A percentile compares a stretch with the other conserved stretches of the same genome.
Conservation (phyloP, 768 basidiomycete genomes). For the Phylloporus sp. region DNA sequence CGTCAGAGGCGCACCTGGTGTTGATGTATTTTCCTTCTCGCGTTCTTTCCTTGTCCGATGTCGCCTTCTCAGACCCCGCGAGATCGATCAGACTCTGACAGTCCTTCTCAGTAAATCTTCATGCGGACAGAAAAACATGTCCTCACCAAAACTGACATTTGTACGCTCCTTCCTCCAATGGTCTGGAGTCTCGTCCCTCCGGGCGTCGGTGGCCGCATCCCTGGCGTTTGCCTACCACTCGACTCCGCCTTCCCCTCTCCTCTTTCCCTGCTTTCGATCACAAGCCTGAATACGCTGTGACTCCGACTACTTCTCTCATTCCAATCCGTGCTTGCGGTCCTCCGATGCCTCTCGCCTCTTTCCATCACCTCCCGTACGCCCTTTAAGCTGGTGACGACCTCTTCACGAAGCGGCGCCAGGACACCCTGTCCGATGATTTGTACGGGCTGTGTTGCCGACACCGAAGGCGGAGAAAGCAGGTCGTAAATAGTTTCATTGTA, state of each 20-base stretch:
- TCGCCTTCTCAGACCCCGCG: conserved; percentile 95
- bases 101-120: background rate
- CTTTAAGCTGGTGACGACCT: conserved; percentile 88
- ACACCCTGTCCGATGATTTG: conserved; percentile 69
- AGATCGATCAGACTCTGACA: conserved; percentile 85
- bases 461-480: conserved; percentile 68
- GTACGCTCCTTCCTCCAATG: conserved; percentile 73
- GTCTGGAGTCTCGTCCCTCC: conserved; percentile 67
- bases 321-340: conserved; percentile 98
- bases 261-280: conserved; percentile 81
- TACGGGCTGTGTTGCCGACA: conserved; percentile 51
- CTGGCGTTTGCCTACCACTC: conserved; percentile 51
- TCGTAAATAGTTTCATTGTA: conserved; percentile 92
- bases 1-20: conserved; percentile 48
- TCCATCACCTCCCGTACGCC: conserved; percentile 80
- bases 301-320: conserved; percentile 92
- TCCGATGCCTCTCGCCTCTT: conserved; percentile 79
- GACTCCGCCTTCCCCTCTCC: conserved; percentile 41
- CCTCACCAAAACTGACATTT: conserved; percentile 66
- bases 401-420: conserved; percentile 78
- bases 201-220: conserved; percentile 43
- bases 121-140: background rate
- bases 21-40: conserved; percentile 97
- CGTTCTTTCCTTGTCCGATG: conserved; percentile 92
- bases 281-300: conserved; percentile 91